Base-by-base conservation (phyloP, 805 yeast species). In the Kregervanrija pseudodelftensis region DNA sequence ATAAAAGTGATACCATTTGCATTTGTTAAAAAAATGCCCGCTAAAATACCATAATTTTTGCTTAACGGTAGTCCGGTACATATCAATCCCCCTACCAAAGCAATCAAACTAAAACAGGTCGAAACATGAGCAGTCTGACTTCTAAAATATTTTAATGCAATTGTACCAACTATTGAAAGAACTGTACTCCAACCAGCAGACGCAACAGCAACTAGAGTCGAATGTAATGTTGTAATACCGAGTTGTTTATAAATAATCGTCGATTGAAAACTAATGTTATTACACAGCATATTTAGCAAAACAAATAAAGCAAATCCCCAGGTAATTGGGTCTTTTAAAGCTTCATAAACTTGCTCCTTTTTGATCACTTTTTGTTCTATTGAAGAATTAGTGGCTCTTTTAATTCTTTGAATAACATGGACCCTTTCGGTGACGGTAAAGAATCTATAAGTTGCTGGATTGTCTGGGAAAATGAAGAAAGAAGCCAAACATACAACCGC, bases 361-460 rank as follows among this genome's bases (percentile, higher is more conserved):
- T 76, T 76, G 56, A 75, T 64, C 1, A 50, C 48, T 38, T 68
- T 67, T 44, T 70, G 72, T 44, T 71, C 73, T 44, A 68, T 64
- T 1, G 72, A 51, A 9, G 65, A 61, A 40, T 47, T 62, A 15
- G 62, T 69, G 39, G 56, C 60, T 36, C 48, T 54, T 48, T 63
- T 67, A 46, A 59, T 66, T 57, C 67, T 55, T 58, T 70, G 54
- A 47, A 72, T 72, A 45, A 70, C 60, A 69, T 72, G 67, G 35
- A 59, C 47, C 53, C 68, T 74, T 48, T 49, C 50, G 37, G 49
- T 61, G 16, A 55, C 57, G 3, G 71, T 46, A 41, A 79, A 62
- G 50, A 74, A 72, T 50, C 56, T 63, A 7, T 77, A 74, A 43
- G 63, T 67, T 1, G 76, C 58, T 16, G 83, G 83, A 52, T 76